Base-by-base conservation (phyloP, 176 grass and related monocot species). In the Cenchrus fungigraminus region DNA sequence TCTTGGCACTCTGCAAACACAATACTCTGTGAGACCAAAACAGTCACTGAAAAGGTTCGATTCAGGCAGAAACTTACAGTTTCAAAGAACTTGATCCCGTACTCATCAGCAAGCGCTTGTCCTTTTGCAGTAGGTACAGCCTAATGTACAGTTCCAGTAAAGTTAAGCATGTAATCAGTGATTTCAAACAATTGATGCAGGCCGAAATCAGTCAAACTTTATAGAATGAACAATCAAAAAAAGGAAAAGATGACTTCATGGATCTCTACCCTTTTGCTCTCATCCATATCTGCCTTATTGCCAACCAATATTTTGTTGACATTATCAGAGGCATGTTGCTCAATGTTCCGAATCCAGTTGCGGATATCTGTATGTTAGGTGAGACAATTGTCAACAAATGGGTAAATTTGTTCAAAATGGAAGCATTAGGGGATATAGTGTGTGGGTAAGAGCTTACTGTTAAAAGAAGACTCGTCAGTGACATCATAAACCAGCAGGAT, bases 281-380 rank as follows among this genome's bases (percentile, higher is more conserved):
- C 95, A 17, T 95, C 92, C 95, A 98, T 98, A 84, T 98, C 95
- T 46, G 95, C 95, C 88, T 98, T 98, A 85, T 98, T 98, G 64
- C 95, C 95, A 25, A 98, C 89, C 85, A 98, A 85, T 46, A 98
- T 95, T 88, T 98, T 98, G 86, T 93, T 98, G 60, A 95, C 95
- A 89, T 95, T 95, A 82, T 98, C 95, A 87, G 93, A 98, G 84
- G 95, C 95, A 87, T 98, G 95, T 71, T 98, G 95, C 73, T 98
- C 95, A 17, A 98, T 98, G 43, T 98, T 95, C 83, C 92, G 87
- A 79, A 98, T 98, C 95, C 95, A 98, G 91, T 98, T 98, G 77
- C 95, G 74, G 77, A 98, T 98, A 80, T 95, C 95, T 91, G 62
- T 79, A 73, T 76, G 67, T 87, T 59, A 51, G 53, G 55, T 74